phyloP scores from a whole-genome alignment of 2,329 filamentous ascomycete genomes.

The Coniochaeta hoffmannii region DNA sequence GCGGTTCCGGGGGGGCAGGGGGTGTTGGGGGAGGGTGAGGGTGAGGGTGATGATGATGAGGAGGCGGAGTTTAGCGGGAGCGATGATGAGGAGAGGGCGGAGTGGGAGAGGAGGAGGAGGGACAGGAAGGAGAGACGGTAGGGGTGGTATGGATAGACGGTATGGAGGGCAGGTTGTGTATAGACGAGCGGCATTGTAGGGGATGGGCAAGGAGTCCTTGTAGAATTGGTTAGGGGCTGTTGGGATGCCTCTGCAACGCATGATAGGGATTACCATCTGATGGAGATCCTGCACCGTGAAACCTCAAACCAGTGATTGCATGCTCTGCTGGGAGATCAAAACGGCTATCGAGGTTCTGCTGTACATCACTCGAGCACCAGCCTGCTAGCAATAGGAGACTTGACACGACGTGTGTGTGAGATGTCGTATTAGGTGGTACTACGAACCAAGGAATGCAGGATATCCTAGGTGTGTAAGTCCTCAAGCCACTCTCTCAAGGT shows the following conservation, averaged over 20 bases:
- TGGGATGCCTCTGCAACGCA: no score
- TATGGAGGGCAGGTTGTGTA: neutral
- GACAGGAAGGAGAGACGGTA: slow-evolving; percentile 33
- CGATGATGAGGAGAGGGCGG: slow-evolving; percentile 56
- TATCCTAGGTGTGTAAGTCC: neutral
- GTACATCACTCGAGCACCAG: neutral
- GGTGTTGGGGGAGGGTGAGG: slow-evolving; percentile 11
- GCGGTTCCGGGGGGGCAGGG: slow-evolving; percentile 11
- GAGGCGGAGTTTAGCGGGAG: slow-evolving; percentile 57
- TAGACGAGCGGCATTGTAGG: neutral
- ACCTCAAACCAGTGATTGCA: no score
- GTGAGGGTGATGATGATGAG: slow-evolving; percentile 37
- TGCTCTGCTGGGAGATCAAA: neutral
- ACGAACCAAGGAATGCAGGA: neutral
- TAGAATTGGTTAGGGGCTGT: no score
- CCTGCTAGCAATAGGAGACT: neutral
- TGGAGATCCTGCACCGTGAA: no score
- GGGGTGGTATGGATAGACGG: slow-evolving; percentile 19
- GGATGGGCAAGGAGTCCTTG: neutral
- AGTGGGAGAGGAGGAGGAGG: slow-evolving; percentile 48
- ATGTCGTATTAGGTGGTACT: neutral
- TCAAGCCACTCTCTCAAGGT: neutral
- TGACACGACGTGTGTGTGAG: neutral
- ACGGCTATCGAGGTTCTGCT: neutral
- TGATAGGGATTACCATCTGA: no score